Base-by-base conservation (phyloP, 176 grass and related monocot species). In the Carex littledalei region DNA sequence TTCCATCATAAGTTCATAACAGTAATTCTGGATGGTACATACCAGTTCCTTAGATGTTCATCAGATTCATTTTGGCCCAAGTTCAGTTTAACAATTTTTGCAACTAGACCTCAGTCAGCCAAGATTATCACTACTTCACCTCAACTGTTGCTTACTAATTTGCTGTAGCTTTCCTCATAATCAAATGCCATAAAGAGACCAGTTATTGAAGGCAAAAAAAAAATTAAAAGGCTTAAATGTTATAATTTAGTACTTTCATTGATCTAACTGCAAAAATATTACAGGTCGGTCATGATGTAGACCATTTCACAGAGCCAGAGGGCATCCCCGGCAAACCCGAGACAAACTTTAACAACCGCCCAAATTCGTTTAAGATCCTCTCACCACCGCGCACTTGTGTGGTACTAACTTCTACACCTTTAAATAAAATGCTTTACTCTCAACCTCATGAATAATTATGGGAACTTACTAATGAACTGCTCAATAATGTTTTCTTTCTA, bases 321-420 rank as follows among this genome's bases (percentile, higher is more conserved):
- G 96, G 93, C 82, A 62, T 91, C 52, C 96, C 93, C n/a, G 96
- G 96, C 71, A 87, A 81, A 37, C 91, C 93, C 8, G 96, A 98
- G 86, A 95, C 93, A 47, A 98, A 98, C 81, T 98, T 98, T 53
- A 94, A 98, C 84, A 98, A 91, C 71, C 96, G 96, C 65, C 96
- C 96, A 18, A 95, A 98, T 87, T 98, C 96, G 14, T 98, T 98
- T 85, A 90, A 87, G 92, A 67, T 98, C 39, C 87, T 98, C n/a
- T 98, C 93, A 39, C 96, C 96, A 31, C 73, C 96, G 54, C 91
- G 81, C 11, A 95, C 93, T 47, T 98, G 96, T 92, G 96, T 91
- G 96, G 96, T 98, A 95, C 87, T 87, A 69, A 75, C 70, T 20
- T 77, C 85, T 80, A 59, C 78, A 59, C 22, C 47, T 47, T 41